Evolutionary conservation across 2,329 filamentous ascomycete species (phyloP), one percentile per base, ranked within the genome.

Genomic region (Keithomyces neogunnii): DNA sequence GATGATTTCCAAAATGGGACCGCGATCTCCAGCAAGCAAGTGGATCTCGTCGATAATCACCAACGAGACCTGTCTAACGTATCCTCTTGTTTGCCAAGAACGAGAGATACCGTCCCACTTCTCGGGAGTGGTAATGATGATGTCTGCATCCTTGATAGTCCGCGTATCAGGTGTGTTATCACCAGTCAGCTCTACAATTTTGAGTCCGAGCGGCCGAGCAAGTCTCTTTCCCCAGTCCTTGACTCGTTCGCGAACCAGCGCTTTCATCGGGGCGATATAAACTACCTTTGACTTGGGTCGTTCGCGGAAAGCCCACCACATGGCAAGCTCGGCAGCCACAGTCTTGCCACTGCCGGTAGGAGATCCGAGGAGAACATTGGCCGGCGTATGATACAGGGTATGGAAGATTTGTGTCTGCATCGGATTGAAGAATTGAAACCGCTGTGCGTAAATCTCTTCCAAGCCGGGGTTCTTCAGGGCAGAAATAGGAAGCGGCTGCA

Each of bases 401-500:
- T 99, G 93, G 70, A 99, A 99, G 48, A 99, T 89, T 63, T 99
- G 93, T 0, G 93, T 97, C 68, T 99, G 93, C 95, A 99, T 97
- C 0, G 93, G 93, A 64, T 99, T 99, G 77, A 99, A 99, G 69
- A 86, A 99, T 57, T 93, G 86, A 68, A 99, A 99, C 33, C 90
- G 82, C 64, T 92, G 76, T 0, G 78, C 84, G 62, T 99, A 99
- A 1, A 99, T 80, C 54, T 93, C 89, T 65, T 99, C 92, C 0
- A 99, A 70, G 0, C 84, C 75, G 0, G 89, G 84, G 56, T 97
- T 96, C 64, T 96, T 90, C 42, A 99, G 74, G 1, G 92, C 92
- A 26, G 84, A 80, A 54, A 99, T 83, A 0, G 92, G 87, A 3
- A 99, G 73, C 2, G 93, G 93, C 64, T 97, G 93, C 29, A 99